phyloP scores from a whole-genome alignment of 352 stramenopile species.

The Aphanomyces stellatus region DNA sequence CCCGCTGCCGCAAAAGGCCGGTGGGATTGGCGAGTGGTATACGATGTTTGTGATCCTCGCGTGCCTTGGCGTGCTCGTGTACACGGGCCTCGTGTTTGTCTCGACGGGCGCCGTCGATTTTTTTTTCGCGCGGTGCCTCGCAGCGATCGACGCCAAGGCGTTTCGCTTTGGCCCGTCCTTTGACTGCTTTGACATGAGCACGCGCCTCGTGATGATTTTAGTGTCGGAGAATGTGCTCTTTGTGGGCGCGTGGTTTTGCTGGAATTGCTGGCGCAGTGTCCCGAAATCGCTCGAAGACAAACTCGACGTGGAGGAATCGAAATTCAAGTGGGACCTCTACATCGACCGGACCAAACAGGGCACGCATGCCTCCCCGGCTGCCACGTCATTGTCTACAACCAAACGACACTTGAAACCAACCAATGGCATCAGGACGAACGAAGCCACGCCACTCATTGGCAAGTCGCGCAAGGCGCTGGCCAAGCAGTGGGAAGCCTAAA shows the following conservation, averaged over 20 bases:
- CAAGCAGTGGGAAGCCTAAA: not conserved
- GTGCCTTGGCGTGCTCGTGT: slow-evolving; percentile 58
- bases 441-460: not conserved
- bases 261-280: slow-evolving; percentile 51
- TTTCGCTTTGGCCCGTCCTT: slow-evolving; percentile 74
- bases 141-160: slow-evolving; percentile 24
- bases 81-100: slow-evolving; percentile 68
- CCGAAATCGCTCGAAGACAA: slow-evolving; percentile 21
- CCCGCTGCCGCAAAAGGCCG: slow-evolving; percentile 61
- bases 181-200: slow-evolving; percentile 59
- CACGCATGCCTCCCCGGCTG: no score
- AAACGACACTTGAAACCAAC: not conserved
- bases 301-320: not conserved
- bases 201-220: slow-evolving; percentile 69
- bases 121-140: slow-evolving; percentile 38
- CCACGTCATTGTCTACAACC: no score
- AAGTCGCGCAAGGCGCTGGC: not conserved
- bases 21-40: slow-evolving; percentile 65
- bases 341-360: not conserved
- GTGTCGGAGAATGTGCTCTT: slow-evolving; percentile 56
- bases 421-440: not conserved
- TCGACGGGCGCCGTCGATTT: slow-evolving; percentile 75
- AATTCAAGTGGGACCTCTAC: not conserved
- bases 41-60: slow-evolving; percentile 59
- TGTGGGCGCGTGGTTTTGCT: slow-evolving; percentile 54